A percentile compares a stretch with the other conserved stretches of the same genome.
phyloP scores from a whole-genome alignment of 345 rosid species.

The Dipteronia sinensis region DNA sequence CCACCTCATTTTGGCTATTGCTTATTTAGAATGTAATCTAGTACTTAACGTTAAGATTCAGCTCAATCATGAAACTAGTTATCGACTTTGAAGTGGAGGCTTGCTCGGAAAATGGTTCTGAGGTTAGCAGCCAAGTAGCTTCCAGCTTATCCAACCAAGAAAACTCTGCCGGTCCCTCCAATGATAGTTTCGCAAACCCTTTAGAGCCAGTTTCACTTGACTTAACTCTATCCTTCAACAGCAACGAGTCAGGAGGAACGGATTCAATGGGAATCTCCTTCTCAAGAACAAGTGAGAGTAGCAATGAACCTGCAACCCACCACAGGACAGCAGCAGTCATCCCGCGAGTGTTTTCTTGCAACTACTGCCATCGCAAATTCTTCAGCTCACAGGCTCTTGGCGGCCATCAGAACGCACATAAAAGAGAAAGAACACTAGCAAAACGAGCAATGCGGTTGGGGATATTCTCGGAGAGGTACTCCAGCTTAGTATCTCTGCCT shows the following conservation, averaged over 20 bases:
- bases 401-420: conserved; percentile 89
- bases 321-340: conserved; percentile 16
- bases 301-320: conserved; percentile 48
- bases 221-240: conserved; percentile 53
- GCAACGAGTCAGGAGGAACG: conserved; percentile 26
- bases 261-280: conserved; percentile 45
- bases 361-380: conserved; percentile 78
- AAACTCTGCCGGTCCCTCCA: conserved; percentile 37
- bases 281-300: conserved; percentile 67
- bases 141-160: conserved; percentile 57
- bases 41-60: background rate
- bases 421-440: conserved; percentile 73
- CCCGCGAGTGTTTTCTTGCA: conserved; percentile 75
- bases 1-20: background rate
- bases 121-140: conserved; percentile 64
- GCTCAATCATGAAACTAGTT: conserved; percentile 47
- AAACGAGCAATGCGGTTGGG: conserved; percentile 78
- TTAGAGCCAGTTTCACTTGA: conserved; percentile 47
- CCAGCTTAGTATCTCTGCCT: conserved; percentile 59
- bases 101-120: conserved; percentile 50
- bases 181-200: conserved; percentile 29
- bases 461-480: conserved; percentile 51
- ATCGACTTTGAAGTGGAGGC: conserved; percentile 65
- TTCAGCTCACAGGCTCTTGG: conserved; percentile 89
- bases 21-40: conserved; percentile 7